Evolutionary conservation across 768 basidiomycete genomes (phyloP), one percentile per base, ranked within the genome.

Genomic region (Amanita subjunquillea): DNA sequence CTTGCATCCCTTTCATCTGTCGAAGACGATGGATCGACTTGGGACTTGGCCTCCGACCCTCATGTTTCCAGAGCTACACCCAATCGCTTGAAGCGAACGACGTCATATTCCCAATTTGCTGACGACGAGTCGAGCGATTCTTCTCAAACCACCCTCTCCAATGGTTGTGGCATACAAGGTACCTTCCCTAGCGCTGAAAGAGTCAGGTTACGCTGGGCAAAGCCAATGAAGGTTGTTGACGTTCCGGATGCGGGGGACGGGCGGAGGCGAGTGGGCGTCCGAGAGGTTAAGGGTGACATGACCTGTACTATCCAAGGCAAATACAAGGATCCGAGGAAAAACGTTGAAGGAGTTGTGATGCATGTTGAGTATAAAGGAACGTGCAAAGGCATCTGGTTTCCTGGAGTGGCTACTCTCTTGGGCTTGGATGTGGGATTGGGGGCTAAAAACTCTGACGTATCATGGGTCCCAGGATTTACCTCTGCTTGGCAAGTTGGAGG

Each of bases 71-170:
- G 84, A 32, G 70, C 62, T 27, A 54, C 70, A 5, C 67, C 75
- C 0, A 61, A 68, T 27, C 77, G 79, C 25, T 65, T 72, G 15
- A 74, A 78, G 10, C 77, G 83, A 32, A 66, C 78, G 1, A 74
- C 74, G 48, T 83, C 85, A 5, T 82, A 82, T 59, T 80, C 73
- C 39, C 75, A 85, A 59, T 81, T 88, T 60, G 87, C 87, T 0
- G 87, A 91, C 57, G 88, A 89, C 57, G 87, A 91, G 60, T 85
- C 85, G 3, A 85, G 84, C 38, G 87, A 89, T 61, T 83, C 85
- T 1, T 82, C 64, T 34, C 75, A 63, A 30, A 69, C 72, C 6
- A 76, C 77, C 2, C 73, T 78, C 54, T 67, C 79, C 15, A 82
- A 84, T 40, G 82, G 78, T 1, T 83, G 79, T 53, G 75, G 78